Percentiles rank a stretch among this genome's conserved stretches.
These are phyloP conservation scores for Coprinellus aureogranulatus DNA, from an alignment of 768 basidiomycete genomes.

Conservation along the genomic window DNA sequence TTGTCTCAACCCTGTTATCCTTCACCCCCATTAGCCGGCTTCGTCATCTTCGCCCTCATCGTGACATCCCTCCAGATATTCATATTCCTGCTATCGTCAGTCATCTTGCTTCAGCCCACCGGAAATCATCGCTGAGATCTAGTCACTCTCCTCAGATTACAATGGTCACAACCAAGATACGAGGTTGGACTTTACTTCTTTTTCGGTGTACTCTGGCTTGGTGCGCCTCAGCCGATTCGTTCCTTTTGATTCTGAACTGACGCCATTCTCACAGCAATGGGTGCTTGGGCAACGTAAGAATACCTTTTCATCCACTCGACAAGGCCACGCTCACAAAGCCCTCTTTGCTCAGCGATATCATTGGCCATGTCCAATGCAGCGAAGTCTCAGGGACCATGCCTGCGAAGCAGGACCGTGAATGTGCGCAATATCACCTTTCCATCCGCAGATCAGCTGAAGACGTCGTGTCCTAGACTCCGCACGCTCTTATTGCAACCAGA, in stretches of 20 bases:
- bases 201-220: conserved; percentile 65
- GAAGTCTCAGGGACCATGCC: conserved; percentile 36
- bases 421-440: conserved; percentile 34
- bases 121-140: not conserved
- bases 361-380: conserved; percentile 64
- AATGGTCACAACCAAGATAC: conserved; percentile 66
- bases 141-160: conserved; percentile 40
- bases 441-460: not conserved
- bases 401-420: conserved; percentile 49
- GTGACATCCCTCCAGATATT: conserved; percentile 67
- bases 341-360: conserved; percentile 54
- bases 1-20: not conserved
- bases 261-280: conserved; percentile 53
- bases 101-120: conserved; percentile 6
- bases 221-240: conserved; percentile 38
- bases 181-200: conserved; percentile 57
- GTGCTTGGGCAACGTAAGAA: conserved; percentile 69
- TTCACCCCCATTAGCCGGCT: conserved; percentile 50
- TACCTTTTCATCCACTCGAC: not conserved
- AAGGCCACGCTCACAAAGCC: not conserved
- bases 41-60: conserved; percentile 66
- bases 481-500: conserved; percentile 66
- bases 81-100: conserved; percentile 57
- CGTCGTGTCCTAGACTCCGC: conserved; percentile 47
- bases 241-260: conserved; percentile 7